Percentiles rank a stretch among this genome's conserved stretches.
phyloP scores from a whole-genome alignment of 441 rosid species.

The Daphne laureola region DNA sequence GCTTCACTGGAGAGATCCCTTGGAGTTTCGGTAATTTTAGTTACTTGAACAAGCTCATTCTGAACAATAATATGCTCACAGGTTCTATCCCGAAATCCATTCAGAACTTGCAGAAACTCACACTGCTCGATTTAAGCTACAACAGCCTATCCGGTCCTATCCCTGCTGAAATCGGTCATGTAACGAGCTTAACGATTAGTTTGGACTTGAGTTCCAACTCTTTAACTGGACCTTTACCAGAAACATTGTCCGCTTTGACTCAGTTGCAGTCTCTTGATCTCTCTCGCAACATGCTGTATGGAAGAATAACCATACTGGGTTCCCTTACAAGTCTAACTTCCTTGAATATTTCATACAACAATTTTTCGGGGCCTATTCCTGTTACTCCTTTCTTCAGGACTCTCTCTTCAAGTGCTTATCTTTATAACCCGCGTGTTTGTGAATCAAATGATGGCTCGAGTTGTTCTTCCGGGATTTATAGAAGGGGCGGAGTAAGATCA shows the following conservation, averaged over 20 bases:
- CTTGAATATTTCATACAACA: slow-evolving; percentile 76
- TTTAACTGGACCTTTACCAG: slow-evolving; percentile 60
- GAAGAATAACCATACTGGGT: slow-evolving; percentile 63
- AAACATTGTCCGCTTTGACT: slow-evolving; percentile 56
- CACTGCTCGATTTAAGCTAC: slow-evolving; percentile 78
- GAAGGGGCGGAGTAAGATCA: slow-evolving; percentile 44
- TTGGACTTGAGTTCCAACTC: slow-evolving; percentile 67
- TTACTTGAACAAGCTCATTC: slow-evolving; percentile 88
- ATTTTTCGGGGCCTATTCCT: slow-evolving; percentile 88
- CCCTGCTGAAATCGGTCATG: slow-evolving; percentile 67
- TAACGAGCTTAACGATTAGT: slow-evolving; percentile 73
- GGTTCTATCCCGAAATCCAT: slow-evolving; percentile 67
- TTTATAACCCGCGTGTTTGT: slow-evolving; percentile 58
- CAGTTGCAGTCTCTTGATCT: slow-evolving; percentile 86
- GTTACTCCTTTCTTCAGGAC: slow-evolving; percentile 76
- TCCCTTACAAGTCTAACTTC: slow-evolving; percentile 80
- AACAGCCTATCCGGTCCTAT: slow-evolving; percentile 64
- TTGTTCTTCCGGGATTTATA: slow-evolving; percentile 47
- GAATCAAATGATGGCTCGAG: slow-evolving; percentile 55
- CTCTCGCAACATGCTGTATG: slow-evolving; percentile 52
- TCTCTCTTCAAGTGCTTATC: slow-evolving; percentile 47
- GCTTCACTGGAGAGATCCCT: slow-evolving; percentile 65
- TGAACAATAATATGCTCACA: slow-evolving; percentile 67
- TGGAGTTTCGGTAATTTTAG: slow-evolving; percentile 77
- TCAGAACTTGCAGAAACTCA: slow-evolving; percentile 55